Percentiles rank a stretch among this genome's conserved stretches.
Conservation (phyloP, 495 filamentous ascomycete genomes). For the Evansstolkia leycettana region DNA sequence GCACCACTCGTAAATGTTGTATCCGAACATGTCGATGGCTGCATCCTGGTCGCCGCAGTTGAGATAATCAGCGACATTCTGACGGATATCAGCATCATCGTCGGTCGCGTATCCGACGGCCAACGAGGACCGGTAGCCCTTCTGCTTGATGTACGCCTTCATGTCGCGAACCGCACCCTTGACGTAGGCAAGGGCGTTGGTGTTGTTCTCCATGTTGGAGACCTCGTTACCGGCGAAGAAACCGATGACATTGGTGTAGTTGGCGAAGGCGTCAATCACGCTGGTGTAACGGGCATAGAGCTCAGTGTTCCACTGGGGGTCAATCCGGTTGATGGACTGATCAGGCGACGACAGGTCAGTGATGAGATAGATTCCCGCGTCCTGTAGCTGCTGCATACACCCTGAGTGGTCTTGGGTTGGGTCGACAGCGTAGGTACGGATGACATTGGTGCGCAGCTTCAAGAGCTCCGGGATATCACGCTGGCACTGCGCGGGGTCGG, state of each 20-base stretch:
- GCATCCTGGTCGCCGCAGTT: slow-evolving; percentile 60
- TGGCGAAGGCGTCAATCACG: slow-evolving; percentile 67
- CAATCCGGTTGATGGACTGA: slow-evolving; percentile 71
- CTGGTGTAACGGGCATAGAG: slow-evolving; percentile 69
- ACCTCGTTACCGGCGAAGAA: slow-evolving; percentile 99
- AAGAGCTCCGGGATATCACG: slow-evolving; percentile 75
- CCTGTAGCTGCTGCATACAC: slow-evolving; percentile 74
- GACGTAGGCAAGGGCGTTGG: slow-evolving; percentile 76
- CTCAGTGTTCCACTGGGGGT: slow-evolving; percentile 60
- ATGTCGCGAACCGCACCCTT: slow-evolving; percentile 93
- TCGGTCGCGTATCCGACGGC: slow-evolving; percentile 93
- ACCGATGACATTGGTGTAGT: slow-evolving; percentile 80
- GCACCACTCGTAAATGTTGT: slow-evolving; percentile 99
- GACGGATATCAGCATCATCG: slow-evolving; percentile 72
- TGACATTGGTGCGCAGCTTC: slow-evolving; percentile 71
- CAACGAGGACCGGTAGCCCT: slow-evolving; percentile 58
- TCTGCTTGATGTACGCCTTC: slow-evolving; percentile 79
- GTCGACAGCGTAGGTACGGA: slow-evolving; percentile 90
- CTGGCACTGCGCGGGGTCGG: slow-evolving; percentile 53
- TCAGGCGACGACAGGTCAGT: slow-evolving; percentile 73
- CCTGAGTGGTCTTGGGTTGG: slow-evolving; percentile 61
- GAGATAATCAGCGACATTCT: slow-evolving; percentile 75
- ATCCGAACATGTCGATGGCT: slow-evolving; percentile 91
- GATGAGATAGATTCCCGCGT: slow-evolving; percentile 89
- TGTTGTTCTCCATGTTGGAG: slow-evolving; percentile 72